phyloP scores from a whole-genome alignment of 805 yeast genomes.

The Saccharomycopsis sp. region DNA sequence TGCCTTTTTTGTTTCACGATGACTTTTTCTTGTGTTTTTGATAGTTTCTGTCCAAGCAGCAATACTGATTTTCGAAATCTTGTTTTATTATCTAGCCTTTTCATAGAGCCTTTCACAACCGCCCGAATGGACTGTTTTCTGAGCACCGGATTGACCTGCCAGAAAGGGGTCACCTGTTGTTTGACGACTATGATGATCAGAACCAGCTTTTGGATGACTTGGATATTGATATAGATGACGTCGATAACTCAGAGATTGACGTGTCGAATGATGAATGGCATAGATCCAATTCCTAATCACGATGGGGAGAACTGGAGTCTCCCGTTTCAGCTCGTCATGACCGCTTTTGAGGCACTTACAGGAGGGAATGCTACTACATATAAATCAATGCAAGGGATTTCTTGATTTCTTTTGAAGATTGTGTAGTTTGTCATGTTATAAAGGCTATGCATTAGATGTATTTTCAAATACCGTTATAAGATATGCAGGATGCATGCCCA shows the following conservation, averaged over 20 bases:
- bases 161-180: neutral
- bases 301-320: no score
- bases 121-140: neutral
- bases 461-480: no score
- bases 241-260: neutral
- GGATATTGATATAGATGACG: conserved; percentile 8
- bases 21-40: neutral
- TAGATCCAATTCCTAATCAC: neutral
- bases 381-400: no score
- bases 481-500: no score
- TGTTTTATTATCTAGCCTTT: neutral
- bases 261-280: conserved; percentile 1
- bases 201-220: conserved; percentile 11
- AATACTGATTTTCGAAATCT: neutral
- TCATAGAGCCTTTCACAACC: neutral
- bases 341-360: no score
- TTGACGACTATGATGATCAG: conserved; percentile 3
- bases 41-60: neutral
- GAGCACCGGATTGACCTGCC: neutral
- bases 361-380: no score
- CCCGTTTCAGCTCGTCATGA: no score
- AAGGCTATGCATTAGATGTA: no score
- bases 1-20: no score
- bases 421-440: no score
- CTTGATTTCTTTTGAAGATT: no score